Base-by-base conservation (phyloP, 208 protist genomes). In the Dictyostelium gargantuum region DNA sequence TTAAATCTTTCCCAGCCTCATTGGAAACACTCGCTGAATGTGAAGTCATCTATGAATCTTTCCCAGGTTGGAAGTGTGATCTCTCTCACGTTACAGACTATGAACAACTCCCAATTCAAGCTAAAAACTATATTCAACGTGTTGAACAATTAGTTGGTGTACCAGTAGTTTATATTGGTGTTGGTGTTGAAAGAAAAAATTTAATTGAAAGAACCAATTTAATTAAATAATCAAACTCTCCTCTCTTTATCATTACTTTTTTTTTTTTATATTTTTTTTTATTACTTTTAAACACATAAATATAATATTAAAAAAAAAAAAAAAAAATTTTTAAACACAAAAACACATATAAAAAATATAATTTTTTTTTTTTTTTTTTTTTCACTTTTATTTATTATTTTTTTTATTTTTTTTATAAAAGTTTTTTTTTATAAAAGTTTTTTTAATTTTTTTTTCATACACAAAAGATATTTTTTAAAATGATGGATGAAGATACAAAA, bases 11-110 rank as follows among this genome's bases (percentile, higher is more conserved):
- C 52, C 93, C 94, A 61, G 29, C 81, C 8, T 85, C 52, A 29
- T 79, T 93, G 3, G 92, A 92, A 40, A 61, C 92, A 26, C 44
- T 96, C 0, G 73, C 52, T 19, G 26, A 94, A 63, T 93, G 95
- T 29, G 92, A 97, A 86, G 91, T 97, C 29, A 79, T 91, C 35
- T 97, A 97, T 80, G 86, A 97, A 68, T 94, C 93, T 21, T 42
- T 96, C 35, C 91, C 91, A 48, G 96, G 96, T 50, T 98, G 97
- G 97, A 96, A 93, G 42, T 54, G 35, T 21, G 94, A 96, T 79
- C 96, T 98, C 70, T 93, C 93, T 11, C 58, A 85, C 13, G 38
- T 38, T 19, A 91, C 35, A 19, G 93, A 15, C 8, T 97, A 95
- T 68, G 80, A 92, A 42, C 76, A 94, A 8, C 91, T 97, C 21